These are phyloP conservation scores for Sclerotinia subarctica DNA, from an alignment of 2,329 filamentous ascomycete species.

Conservation along the genomic window DNA sequence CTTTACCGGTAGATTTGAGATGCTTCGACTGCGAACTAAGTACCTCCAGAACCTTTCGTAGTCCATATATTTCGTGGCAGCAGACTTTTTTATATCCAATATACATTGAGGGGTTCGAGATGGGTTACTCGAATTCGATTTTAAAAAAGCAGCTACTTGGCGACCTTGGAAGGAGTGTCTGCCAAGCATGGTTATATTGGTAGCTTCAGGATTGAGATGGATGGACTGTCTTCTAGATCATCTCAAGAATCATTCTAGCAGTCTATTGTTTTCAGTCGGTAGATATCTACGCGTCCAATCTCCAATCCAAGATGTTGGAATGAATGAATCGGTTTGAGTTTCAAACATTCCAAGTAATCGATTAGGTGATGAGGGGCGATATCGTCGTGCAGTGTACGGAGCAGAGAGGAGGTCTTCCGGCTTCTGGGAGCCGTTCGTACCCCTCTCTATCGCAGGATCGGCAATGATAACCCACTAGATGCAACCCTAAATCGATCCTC, in stretches of 20 bases:
- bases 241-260: background rate
- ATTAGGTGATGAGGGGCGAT: background rate
- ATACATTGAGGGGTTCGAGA: background rate
- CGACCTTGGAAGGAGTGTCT: background rate
- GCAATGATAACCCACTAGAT: background rate
- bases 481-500: conserved; percentile 5
- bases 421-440: background rate
- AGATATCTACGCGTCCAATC: background rate
- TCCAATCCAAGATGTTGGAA: background rate
- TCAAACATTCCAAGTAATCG: no score
- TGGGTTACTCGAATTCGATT: background rate
- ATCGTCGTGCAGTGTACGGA: no score
- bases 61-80: background rate
- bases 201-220: background rate
- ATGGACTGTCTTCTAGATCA: background rate
- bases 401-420: background rate
- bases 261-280: no score
- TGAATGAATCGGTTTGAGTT: background rate
- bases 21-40: background rate
- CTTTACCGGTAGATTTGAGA: background rate
- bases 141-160: background rate
- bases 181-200: background rate
- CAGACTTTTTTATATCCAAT: background rate
- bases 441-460: conserved; percentile 6
- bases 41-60: background rate